Evolutionary conservation across 2,329 filamentous ascomycete genomes (phyloP).

Genomic region (Atkinsonella hypoxylon): DNA sequence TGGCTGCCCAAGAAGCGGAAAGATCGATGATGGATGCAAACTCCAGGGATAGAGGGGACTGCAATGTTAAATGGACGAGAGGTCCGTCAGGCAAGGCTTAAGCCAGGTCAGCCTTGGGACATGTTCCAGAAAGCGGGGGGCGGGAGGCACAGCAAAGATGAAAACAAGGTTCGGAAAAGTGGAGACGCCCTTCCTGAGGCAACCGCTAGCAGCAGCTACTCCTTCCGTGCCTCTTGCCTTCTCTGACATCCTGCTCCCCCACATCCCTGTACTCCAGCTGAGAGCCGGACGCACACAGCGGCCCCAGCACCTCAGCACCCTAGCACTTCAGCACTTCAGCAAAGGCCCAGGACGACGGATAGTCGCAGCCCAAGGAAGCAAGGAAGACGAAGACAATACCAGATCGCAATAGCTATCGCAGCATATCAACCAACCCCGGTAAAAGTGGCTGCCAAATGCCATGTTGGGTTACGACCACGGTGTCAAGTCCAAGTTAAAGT

Average conservation of each 20-base stretch:
- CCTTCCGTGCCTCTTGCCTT: not conserved
- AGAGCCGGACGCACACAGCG: not conserved
- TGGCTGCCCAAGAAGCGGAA: too few relatives aligned
- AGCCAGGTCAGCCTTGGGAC: not conserved
- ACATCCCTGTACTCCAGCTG: not conserved
- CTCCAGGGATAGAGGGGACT: not conserved
- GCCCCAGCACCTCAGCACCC: not conserved
- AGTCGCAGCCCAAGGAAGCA: too few relatives aligned
- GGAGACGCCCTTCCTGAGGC: conserved; percentile 1
- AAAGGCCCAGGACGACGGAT: too few relatives aligned
- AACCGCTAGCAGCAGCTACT: conserved; percentile 2
- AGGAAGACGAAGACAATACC: too few relatives aligned
- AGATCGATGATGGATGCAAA: too few relatives aligned
- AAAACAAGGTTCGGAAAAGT: not conserved
- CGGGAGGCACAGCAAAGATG: not conserved
- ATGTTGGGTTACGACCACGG: not conserved
- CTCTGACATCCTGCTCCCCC: not conserved
- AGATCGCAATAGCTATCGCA: not conserved
- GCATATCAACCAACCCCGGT: not conserved
- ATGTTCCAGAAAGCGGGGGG: not conserved
- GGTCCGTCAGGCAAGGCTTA: not conserved
- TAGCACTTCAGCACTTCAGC: not conserved
- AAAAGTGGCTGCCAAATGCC: not conserved
- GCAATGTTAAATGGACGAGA: not conserved
- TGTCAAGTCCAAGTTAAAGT: not conserved